Conservation (phyloP, 192 early-diverging fungal genomes). For the Endogone sp. region DNA sequence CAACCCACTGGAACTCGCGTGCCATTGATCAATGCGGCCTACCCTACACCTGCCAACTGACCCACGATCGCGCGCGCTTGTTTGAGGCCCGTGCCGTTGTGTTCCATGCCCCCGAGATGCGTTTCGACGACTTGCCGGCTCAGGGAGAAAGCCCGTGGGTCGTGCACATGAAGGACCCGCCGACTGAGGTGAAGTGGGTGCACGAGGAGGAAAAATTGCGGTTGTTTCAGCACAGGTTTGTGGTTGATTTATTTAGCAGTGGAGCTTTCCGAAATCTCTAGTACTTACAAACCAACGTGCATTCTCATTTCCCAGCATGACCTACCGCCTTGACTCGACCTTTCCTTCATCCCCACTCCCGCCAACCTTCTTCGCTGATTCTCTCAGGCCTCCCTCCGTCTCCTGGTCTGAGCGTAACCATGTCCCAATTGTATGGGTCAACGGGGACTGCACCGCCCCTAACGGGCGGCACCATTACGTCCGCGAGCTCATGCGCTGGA, state of each 20-base stretch:
- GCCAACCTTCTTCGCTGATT: conserved; percentile 1
- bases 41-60: conserved; percentile 21
- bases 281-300: too few relatives aligned
- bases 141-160: neutral
- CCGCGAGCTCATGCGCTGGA: conserved; percentile 24
- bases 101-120: conserved; percentile 13
- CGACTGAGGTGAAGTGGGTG: neutral
- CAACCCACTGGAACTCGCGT: neutral
- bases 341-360: neutral
- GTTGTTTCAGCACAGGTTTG: neutral
- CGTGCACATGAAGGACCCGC: neutral
- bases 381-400: conserved; percentile 12
- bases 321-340: neutral
- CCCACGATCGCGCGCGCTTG: conserved; percentile 12
- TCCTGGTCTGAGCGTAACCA: conserved; percentile 15
- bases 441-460: conserved; percentile 13
- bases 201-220: neutral
- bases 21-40: conserved; percentile 15
- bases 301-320: neutral
- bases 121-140: conserved; percentile 7
- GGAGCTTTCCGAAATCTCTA: too few relatives aligned
- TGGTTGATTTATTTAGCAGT: too few relatives aligned
- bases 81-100: conserved; percentile 11
- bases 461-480: conserved; percentile 27
- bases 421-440: conserved; percentile 30